Evolutionary conservation across 257 asterid species (phyloP), one percentile per base, ranked within the genome.

Genomic region (Scutellaria minor): DNA sequence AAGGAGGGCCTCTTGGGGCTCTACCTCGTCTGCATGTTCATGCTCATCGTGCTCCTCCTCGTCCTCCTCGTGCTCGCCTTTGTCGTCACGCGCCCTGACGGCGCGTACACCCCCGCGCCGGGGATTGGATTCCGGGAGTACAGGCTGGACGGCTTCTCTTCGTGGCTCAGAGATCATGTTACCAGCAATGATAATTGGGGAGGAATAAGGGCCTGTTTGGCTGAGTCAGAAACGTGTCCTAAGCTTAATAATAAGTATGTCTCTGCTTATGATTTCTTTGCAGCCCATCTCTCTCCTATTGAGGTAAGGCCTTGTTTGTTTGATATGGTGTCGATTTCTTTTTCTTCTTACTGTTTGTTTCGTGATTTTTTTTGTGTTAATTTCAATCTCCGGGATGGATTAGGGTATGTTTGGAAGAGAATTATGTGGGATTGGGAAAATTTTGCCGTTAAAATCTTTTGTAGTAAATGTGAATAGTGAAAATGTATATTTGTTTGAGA

Each of bases 151-250:
- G 96, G 96, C 2, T 95, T 66, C 74, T 91, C 98, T 5, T 24
- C 88, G 6, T 90, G 98, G 98, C 70, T 90, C 45, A 82, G 94
- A 82, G 83, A 95, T 48, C 99, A 85, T 73, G 54, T 95, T 58
- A 86, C 96, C 0, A 55, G 78, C 27, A 55, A 77, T 10, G 87
- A 85, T 55, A 87, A 79, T 9, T 95, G 99, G 98, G 88, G 84
- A 58, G 83, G 82, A 6, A 92, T 95, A 47, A 90, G 94, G 92
- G 83, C 89, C 2, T 95, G 99, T 84, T 83, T 95, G 96, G 90
- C 84, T 31, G 93, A 77, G n/a, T 80, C 97, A 1, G 68, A 77
- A 7, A 81, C 72, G 22, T 95, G 99, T 68, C 83, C 90, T 3
- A 88, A 80, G 79, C 88, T 92, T 59, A 64, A 39, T 35, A 66